Evolutionary conservation across 345 rosid genomes (phyloP), one percentile per base, ranked within the genome.

Genomic region (Gossypium herbaceum): DNA sequence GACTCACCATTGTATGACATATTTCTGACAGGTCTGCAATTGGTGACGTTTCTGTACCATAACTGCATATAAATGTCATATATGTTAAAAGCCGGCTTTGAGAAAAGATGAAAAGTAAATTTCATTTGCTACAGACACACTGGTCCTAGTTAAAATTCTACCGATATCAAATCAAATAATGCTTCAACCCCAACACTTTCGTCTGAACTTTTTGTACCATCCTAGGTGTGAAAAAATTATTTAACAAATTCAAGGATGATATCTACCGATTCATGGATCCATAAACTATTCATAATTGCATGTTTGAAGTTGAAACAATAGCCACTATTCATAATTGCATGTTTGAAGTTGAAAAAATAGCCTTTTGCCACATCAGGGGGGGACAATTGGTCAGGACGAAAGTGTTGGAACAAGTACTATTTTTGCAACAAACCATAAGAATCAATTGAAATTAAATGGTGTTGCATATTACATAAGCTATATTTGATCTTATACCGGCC

Each of bases 11-110:
- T 50, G 91, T 76, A 76, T 91, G 94, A 78, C 98, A 94, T 76
- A 94, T 88, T 73, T 90, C 97, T 39, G 97, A 88, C 71, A 91
- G 81, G 77, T 94, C 97, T 44, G 72, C 88, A 8, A 94, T 72
- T 0, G 97, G 97, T 45, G 91, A 88, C 50, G 86, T 77, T 86
- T 91, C 86, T 22, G 94, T 76, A 72, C 98, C 97, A 80, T 94
- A 94, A 73, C 98, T 94, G 87, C 84, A 87, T 39, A 72, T 59
- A 76, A 60, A 71, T 16, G n/a, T 41, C 41, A 79, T 44, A 59
- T 59, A 74, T 16, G 58, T 45, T 72, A 75, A 67, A 73, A 45
- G 11, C 60, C 2, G 2, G 24, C 29, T 45, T 69, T 51, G 17
- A 27, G 12, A 17, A 50, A 24, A 27, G 71, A 45, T 45, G 7